These are phyloP conservation scores for Scolecobasidium constrictum DNA, from an alignment of 2,329 filamentous ascomycete genomes.

Conservation along the genomic window DNA sequence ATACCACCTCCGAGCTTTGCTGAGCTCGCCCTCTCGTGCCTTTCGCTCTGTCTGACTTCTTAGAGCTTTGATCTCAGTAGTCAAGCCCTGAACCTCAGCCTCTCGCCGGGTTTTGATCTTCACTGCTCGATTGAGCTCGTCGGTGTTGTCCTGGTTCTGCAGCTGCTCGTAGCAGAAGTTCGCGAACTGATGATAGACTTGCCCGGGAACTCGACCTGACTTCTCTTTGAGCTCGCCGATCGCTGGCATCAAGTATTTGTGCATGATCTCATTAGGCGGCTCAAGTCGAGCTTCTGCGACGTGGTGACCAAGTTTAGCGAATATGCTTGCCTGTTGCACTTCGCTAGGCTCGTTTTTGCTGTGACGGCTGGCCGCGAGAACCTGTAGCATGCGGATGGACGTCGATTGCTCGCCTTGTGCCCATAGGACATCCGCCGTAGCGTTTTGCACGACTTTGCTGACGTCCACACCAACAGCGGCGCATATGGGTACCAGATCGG, in stretches of 20 bases:
- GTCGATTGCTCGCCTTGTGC: slow-evolving; percentile 82
- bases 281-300: slow-evolving; percentile 83
- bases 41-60: slow-evolving; percentile 24
- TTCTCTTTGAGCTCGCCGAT: slow-evolving; percentile 67
- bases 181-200: slow-evolving; percentile 91
- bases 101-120: slow-evolving; percentile 70
- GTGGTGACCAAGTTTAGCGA: slow-evolving; percentile 80
- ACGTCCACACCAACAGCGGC: slow-evolving; percentile 62
- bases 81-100: slow-evolving; percentile 56
- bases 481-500: slow-evolving; percentile 61
- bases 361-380: slow-evolving; percentile 34
- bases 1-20: slow-evolving; percentile 77
- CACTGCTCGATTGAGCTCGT: slow-evolving; percentile 73
- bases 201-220: slow-evolving; percentile 63
- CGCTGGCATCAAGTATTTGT: slow-evolving; percentile 73
- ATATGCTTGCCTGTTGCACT: slow-evolving; percentile 48
- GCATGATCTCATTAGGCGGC: slow-evolving; percentile 82
- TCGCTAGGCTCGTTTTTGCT: slow-evolving; percentile 10
- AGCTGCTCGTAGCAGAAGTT: slow-evolving; percentile 91
- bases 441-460: slow-evolving; percentile 65
- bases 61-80: slow-evolving; percentile 34
- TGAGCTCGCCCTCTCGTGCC: slow-evolving; percentile 37
- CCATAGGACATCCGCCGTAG: slow-evolving; percentile 86
- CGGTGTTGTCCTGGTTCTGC: slow-evolving; percentile 71
- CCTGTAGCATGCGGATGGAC: slow-evolving; percentile 80